Base-by-base conservation (phyloP, 441 rosid genomes). In the Erodium chrysanthum region DNA sequence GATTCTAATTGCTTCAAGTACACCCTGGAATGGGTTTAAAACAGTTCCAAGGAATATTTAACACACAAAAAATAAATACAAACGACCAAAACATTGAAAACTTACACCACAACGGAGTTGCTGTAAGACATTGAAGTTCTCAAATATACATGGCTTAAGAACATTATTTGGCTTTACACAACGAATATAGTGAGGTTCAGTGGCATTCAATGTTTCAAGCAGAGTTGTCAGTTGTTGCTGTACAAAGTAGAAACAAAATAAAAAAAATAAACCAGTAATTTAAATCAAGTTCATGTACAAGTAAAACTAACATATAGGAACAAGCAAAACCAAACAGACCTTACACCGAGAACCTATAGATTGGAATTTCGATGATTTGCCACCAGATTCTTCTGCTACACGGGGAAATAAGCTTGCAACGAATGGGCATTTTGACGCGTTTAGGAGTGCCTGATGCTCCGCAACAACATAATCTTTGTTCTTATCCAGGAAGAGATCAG, bases 1-100 rank as follows among this genome's bases (percentile, higher is more conserved):
- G 75, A 95, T 95, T 82, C 99, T 85, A 75, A 95, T 92, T 68
- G 98, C 99, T 79, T 95, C 98, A 93, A 95, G 82, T 72, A 95
- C 99, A 40, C 98, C 99, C 99, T 95, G 74, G 61, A 74, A 46
- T 66, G 76, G 42, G 65, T 71, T 68, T 29, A 12, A 21, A 58
- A 18, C 58, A 50, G 58, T 63, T 25, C 66, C 50, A 60, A 56
- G 17, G 60, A 56, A 21, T 11, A 76, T 17, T 59, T 27, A 67
- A 68, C 62, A 79, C 64, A 61, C 61, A 65, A 40, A 71, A 68
- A 35, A 63, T 31, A 64, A 33, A 68, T 27, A 68, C n/a, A 46
- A 78, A 82, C 60, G 66, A 66, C 54, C 73, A 79, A 69, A 74
- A 69, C 66, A 67, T 17, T 48, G 5, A 76, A 69, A 78, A 80